Percentiles rank a stretch among this genome's conserved stretches.
phyloP scores from a whole-genome alignment of 148 eudicot genomes.

The Vaccinium myrtillus region DNA sequence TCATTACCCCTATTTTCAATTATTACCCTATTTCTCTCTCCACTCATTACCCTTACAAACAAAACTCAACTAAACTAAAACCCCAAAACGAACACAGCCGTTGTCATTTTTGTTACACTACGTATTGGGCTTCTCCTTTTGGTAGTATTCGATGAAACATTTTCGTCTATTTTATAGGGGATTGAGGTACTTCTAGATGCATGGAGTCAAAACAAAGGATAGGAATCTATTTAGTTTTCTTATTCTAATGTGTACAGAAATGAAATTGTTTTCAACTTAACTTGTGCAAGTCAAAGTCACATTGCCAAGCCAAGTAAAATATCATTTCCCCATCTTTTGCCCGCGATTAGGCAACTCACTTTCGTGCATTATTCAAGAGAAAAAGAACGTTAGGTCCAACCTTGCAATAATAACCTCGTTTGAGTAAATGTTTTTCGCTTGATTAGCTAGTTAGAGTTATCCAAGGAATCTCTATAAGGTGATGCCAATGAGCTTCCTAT shows the following conservation, averaged over 20 bases:
- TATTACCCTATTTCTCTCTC: too few species aligned
- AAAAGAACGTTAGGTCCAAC: neutral
- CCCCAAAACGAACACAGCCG: too few species aligned
- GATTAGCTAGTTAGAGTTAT: neutral
- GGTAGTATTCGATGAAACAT: neutral
- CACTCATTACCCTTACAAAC: too few species aligned
- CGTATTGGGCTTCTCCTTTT: neutral
- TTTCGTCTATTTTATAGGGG: neutral
- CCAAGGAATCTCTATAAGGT: neutral
- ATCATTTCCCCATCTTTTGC: neutral
- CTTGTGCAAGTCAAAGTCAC: neutral
- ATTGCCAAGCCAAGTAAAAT: neutral
- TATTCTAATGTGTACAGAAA: neutral
- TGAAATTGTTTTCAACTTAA: neutral
- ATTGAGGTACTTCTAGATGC: neutral
- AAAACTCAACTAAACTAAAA: too few species aligned
- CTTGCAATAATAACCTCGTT: neutral
- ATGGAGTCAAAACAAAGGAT: neutral
- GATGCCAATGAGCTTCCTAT: neutral
- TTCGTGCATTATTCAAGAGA: neutral
- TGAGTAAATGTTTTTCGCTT: neutral
- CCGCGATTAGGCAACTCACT: neutral
- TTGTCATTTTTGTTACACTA: neutral
- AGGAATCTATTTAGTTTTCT: neutral
- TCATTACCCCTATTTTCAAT: too few species aligned